Evolutionary conservation across 2,329 filamentous ascomycete genomes (phyloP), one percentile per base, ranked within the genome.

Genomic region (Drechslerella stenobrocha): DNA sequence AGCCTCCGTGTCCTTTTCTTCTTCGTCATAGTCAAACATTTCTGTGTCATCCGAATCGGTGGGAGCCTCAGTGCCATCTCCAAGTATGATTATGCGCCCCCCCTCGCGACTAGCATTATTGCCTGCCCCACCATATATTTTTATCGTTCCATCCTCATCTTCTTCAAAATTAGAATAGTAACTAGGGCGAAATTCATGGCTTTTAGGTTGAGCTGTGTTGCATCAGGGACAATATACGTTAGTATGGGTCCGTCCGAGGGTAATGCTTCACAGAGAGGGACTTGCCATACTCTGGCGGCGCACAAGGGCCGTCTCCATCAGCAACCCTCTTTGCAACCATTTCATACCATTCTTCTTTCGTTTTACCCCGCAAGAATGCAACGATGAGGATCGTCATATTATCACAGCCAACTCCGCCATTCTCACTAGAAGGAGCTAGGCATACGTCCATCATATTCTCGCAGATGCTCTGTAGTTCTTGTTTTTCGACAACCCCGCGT

Each of bases 381-480:
- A 98, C 80, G 72, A 98, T 83, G 73, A 87, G 81, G 88, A 98
- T 97, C 73, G 93, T 98, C 93, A 98, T 98, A 81, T 98, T 98
- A 81, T 98, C 93, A 77, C 93, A 98, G 70, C 93, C 93, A 70
- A 98, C 92, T 70, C 93, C 93, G 57, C 93, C 93, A 28, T 92
- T 96, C 79, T 98, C 93, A 72, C 91, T 96, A 83, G 95, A 97
- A 69, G 91, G 95, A 37, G 93, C 91, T 71, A 98, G 82, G 76
- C 93, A 98, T 80, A 97, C 98, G 81, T 98, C 92, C 93, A 98
- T 98, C 90, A 98, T 96, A 80, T 98, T 98, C 79, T 98, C 93
- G 78, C 92, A 97, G 74, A 98, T 97, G 76, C 89, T 88, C 58
- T 91, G 86, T 52, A 98, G 83, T 50, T 95, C 88, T 79, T 98